Conservation (phyloP, 176 grass and related monocot species). For the Themeda triandra region DNA sequence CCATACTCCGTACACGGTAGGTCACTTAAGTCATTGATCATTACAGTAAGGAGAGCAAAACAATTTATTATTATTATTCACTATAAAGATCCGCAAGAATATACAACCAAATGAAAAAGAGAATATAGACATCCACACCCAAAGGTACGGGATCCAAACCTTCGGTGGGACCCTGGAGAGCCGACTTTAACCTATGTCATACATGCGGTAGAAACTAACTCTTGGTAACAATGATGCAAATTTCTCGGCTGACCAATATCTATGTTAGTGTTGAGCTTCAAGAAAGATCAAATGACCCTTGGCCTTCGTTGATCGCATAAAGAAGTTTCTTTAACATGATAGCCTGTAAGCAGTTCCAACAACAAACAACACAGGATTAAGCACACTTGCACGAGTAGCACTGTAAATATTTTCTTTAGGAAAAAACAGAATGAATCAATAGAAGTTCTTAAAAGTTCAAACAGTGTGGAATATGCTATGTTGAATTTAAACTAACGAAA, state of each 20-base stretch:
- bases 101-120: slow-evolving; percentile 15
- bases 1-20: background rate
- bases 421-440: background rate
- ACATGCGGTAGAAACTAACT: slow-evolving; percentile 31
- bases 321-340: slow-evolving; percentile 84
- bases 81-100: slow-evolving; percentile 30
- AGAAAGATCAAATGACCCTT: slow-evolving; percentile 97
- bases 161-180: background rate
- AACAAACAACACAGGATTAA: slow-evolving; percentile 4
- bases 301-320: slow-evolving; percentile 88
- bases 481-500: background rate
- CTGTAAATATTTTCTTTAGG: background rate
- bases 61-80: slow-evolving; percentile 5
- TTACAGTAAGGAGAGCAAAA: background rate
- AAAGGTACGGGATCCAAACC: slow-evolving; percentile 17
- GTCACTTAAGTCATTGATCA: background rate
- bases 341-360: slow-evolving; percentile 48
- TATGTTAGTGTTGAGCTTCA: slow-evolving; percentile 48
- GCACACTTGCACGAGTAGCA: background rate
- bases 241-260: slow-evolving; percentile 11
- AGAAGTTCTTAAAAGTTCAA: background rate
- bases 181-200: slow-evolving; percentile 25
- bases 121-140: background rate
- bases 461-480: background rate
- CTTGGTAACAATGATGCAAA: background rate